Conservation (phyloP, 202 grass and related monocot species). For the Schoenoplectus tabernaemontani region DNA sequence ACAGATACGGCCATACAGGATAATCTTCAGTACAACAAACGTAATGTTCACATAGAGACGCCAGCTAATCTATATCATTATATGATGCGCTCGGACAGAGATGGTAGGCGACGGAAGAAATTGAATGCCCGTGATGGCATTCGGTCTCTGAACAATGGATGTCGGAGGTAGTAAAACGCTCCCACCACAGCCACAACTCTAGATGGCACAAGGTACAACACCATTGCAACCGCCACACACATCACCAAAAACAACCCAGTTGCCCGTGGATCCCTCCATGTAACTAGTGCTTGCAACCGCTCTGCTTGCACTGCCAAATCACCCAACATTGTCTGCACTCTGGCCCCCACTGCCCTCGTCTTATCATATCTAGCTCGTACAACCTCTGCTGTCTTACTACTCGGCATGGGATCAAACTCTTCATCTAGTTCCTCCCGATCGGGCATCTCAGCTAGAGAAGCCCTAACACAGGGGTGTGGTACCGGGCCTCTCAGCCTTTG, state of each 20-base stretch:
- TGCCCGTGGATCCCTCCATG: conserved; percentile 74
- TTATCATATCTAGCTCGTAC: conserved; percentile 63
- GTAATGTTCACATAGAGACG: not conserved
- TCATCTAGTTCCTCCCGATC: conserved; percentile 87
- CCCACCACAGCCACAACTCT: conserved; percentile 44
- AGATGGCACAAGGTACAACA: conserved; percentile 56
- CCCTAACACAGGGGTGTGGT: conserved; percentile 52
- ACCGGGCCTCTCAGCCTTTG: conserved; percentile 29
- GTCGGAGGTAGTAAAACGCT: conserved; percentile 69
- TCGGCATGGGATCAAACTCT: conserved; percentile 74
- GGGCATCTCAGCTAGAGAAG: conserved; percentile 54
- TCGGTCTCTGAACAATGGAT: conserved; percentile 75
- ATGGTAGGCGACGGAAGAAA: conserved; percentile 71
- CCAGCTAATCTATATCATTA: not conserved
- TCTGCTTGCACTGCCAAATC: conserved; percentile 82
- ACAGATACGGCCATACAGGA: not conserved
- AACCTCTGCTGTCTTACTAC: conserved; percentile 40
- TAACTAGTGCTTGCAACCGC: conserved; percentile 81
- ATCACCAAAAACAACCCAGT: conserved; percentile 69
- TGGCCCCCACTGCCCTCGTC: conserved; percentile 43
- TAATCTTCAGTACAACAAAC: not conserved
- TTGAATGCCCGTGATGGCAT: conserved; percentile 56
- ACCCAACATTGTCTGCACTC: conserved; percentile 74
- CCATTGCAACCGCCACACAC: conserved; percentile 43
- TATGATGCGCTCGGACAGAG: conserved; percentile 71